Evolutionary conservation across 176 grass and related monocot species (phyloP).

Genomic region (Hordeum marinum): DNA sequence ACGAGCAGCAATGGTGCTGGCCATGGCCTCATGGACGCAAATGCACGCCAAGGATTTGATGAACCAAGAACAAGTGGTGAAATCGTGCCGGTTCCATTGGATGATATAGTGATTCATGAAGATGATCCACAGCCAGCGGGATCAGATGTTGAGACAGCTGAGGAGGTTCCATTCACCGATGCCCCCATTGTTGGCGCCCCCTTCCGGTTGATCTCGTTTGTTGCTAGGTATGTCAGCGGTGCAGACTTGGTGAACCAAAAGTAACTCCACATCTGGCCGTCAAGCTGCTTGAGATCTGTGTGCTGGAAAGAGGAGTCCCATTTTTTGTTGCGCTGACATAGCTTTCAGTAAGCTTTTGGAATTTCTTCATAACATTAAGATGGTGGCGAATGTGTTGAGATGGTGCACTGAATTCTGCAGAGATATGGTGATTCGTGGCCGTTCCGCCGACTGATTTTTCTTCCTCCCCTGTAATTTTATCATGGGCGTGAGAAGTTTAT

Average conservation of each 20-base stretch:
- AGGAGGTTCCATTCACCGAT: conserved; percentile 60
- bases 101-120: conserved; percentile 75
- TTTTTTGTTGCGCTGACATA: not conserved
- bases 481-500: not conserved
- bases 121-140: conserved; percentile 9
- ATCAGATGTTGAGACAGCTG: conserved; percentile 18
- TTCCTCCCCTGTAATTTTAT: conserved; percentile 17
- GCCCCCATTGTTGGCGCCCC: conserved; percentile 86
- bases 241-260: conserved; percentile 75
- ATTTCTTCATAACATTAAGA: conserved; percentile 6
- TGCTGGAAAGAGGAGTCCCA: not conserved
- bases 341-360: not conserved
- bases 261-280: not conserved
- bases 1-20: not conserved
- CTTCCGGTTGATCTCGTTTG: conserved; percentile 86
- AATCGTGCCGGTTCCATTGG: conserved; percentile 48
- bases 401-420: conserved; percentile 10
- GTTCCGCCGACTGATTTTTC: conserved; percentile 17
- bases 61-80: conserved; percentile 49
- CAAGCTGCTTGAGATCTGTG: conserved; percentile 8
- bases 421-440: conserved; percentile 14
- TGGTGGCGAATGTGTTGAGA: conserved; percentile 4
- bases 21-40: conserved; percentile 22
- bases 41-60: conserved; percentile 36
- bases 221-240: conserved; percentile 84